Percentiles rank a stretch among this genome's conserved stretches.
phyloP scores from a whole-genome alignment of 345 rosid genomes.

The Camelina laxa region DNA sequence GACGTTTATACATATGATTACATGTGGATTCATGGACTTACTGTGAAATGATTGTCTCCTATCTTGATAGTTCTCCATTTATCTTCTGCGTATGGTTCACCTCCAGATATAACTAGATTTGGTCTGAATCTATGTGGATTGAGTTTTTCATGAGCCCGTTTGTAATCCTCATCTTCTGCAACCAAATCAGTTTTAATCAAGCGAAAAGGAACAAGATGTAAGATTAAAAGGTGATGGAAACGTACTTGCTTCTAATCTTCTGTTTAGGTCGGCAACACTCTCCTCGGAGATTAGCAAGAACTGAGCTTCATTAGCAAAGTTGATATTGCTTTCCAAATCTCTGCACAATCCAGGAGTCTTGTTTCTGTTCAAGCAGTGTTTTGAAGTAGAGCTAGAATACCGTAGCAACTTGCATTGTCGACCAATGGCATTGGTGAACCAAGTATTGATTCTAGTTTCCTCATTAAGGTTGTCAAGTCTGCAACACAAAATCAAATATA shows the following conservation, averaged over 20 bases:
- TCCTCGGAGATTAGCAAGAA: constrained; percentile 81
- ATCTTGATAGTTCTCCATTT: constrained; percentile 71
- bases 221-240: constrained; percentile 16
- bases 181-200: constrained; percentile 32
- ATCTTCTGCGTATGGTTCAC: constrained; percentile 85
- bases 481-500: constrained; percentile 31
- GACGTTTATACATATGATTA: constrained; percentile 7
- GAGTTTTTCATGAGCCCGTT: constrained; percentile 44
- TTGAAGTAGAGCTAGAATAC: constrained; percentile 46
- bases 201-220: constrained; percentile 15
- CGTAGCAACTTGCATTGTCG: constrained; percentile 74
- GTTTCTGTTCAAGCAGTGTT: constrained; percentile 47
- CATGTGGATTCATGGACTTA: constrained; percentile 45
- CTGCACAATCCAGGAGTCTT: constrained; percentile 58
- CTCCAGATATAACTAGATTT: constrained; percentile 77
- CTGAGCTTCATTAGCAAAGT: constrained; percentile 93
- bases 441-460: constrained; percentile 59
- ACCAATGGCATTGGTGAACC: constrained; percentile 83
- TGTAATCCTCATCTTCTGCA: constrained; percentile 44
- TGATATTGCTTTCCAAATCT: constrained; percentile 62
- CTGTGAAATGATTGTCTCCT: constrained; percentile 62
- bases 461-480: constrained; percentile 63
- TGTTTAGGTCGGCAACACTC: constrained; percentile 78
- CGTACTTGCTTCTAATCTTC: constrained; percentile 64
- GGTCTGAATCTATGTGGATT: constrained; percentile 82